Conservation (phyloP, 2,329 filamentous ascomycete genomes). For the Aspergillus sp. region DNA sequence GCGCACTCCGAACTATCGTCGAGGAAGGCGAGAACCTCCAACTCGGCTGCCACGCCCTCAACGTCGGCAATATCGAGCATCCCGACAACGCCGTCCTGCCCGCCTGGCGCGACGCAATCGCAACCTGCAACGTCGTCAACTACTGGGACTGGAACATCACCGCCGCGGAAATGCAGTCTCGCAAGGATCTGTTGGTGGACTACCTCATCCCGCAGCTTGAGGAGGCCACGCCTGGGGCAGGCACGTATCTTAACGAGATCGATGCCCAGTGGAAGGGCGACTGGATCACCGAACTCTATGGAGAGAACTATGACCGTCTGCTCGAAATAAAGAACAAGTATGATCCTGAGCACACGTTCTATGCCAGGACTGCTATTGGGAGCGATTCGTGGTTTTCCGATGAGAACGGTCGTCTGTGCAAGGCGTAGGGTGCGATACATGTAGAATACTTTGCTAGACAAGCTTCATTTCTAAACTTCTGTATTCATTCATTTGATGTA, state of each 20-base stretch:
- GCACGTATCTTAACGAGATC: slow-evolving; percentile 25
- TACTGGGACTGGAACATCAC: neutral
- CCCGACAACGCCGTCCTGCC: neutral
- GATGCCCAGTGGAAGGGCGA: slow-evolving; percentile 22
- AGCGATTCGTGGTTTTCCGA: neutral
- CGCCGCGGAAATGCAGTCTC: neutral
- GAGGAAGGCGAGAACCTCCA: neutral
- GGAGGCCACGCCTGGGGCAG: neutral
- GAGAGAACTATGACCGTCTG: slow-evolving; percentile 12
- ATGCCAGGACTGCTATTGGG: neutral
- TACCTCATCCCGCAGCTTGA: neutral
- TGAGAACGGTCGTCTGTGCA: neutral
- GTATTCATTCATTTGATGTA: neutral
- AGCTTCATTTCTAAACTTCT: neutral
- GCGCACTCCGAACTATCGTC: neutral
- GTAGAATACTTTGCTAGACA: neutral
- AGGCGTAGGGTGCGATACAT: neutral
- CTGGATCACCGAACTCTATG: slow-evolving; percentile 25
- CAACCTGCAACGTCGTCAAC: neutral
- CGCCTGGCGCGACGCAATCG: neutral
- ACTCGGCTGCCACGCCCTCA: neutral
- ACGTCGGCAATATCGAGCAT: neutral
- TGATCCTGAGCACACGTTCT: neutral
- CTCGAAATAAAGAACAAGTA: neutral
- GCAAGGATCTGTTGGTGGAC: neutral